phyloP scores from a whole-genome alignment of 495 filamentous ascomycete genomes.

The Aspergillus baeticus region DNA sequence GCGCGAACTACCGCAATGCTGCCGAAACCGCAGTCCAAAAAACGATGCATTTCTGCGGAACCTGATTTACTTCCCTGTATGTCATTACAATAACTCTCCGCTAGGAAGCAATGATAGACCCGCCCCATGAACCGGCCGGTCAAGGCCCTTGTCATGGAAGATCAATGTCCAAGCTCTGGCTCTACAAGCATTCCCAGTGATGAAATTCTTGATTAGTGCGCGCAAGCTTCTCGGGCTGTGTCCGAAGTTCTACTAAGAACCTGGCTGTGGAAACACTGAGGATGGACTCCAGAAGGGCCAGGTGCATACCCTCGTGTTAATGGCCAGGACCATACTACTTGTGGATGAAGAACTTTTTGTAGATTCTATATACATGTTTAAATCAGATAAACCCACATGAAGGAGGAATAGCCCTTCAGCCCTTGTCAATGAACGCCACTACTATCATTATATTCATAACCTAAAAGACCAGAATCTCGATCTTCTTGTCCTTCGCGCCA shows the following conservation, averaged over 20 bases:
- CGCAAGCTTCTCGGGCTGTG: no score
- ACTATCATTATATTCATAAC: conserved; percentile 10
- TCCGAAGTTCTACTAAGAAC: no score
- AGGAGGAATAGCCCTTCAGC: conserved; percentile 3
- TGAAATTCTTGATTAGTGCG: background rate
- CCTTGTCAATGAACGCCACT: conserved; percentile 16
- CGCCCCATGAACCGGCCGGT: no score
- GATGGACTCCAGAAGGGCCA: background rate
- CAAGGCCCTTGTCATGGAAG: background rate
- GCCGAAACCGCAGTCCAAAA: conserved; percentile 10
- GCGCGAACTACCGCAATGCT: conserved; percentile 16
- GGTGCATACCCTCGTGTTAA: no score
- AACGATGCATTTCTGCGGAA: background rate
- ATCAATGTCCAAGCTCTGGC: background rate
- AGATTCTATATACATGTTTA: conserved; percentile 1
- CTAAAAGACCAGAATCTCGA: conserved; percentile 44
- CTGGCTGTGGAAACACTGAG: background rate
- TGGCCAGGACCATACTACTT: no score
- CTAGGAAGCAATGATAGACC: no score
- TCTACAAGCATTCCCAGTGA: background rate
- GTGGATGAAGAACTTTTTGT: background rate
- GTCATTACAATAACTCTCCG: no score
- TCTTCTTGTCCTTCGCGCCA: conserved; percentile 34
- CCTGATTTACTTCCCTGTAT: background rate
- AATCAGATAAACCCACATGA: background rate